phyloP scores from a whole-genome alignment of 164 flowering plant species.

The Magnolia sinica region DNA sequence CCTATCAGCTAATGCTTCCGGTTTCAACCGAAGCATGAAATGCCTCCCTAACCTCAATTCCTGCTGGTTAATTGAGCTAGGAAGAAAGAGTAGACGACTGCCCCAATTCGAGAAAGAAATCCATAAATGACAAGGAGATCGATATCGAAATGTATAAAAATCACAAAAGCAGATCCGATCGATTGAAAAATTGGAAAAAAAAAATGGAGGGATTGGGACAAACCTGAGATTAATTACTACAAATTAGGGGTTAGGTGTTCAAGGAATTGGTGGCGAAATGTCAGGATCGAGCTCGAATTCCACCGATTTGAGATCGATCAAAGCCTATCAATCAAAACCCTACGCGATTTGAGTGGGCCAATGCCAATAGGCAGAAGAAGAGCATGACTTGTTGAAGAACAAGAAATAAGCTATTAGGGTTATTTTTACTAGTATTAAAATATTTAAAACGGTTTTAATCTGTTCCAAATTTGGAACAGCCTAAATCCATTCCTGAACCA shows the following conservation, averaged over 20 bases:
- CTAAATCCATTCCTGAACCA: too few relatives aligned
- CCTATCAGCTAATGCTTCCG: too few relatives aligned
- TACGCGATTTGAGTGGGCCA: background rate
- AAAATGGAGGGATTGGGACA: background rate
- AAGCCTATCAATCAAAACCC: background rate
- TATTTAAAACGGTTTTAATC: too few relatives aligned
- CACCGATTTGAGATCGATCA: background rate
- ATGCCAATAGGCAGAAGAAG: too few relatives aligned
- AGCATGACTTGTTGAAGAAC: too few relatives aligned
- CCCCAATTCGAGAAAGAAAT: background rate
- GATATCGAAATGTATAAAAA: background rate
- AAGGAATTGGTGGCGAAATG: background rate
- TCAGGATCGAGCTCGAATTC: conserved; percentile 1
- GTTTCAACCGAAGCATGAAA: too few relatives aligned
- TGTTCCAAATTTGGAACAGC: too few relatives aligned
- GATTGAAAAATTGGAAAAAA: too few relatives aligned
- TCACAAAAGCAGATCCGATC: background rate
- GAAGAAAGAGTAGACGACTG: background rate
- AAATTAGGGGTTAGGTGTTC: background rate
- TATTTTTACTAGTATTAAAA: too few relatives aligned
- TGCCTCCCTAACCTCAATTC: too few relatives aligned
- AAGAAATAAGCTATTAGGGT: too few relatives aligned
- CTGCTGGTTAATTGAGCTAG: too few relatives aligned
- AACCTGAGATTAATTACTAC: background rate
- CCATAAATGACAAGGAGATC: background rate